phyloP scores from a whole-genome alignment of 2,329 filamentous ascomycete species.

The Monilinia fructicola region DNA sequence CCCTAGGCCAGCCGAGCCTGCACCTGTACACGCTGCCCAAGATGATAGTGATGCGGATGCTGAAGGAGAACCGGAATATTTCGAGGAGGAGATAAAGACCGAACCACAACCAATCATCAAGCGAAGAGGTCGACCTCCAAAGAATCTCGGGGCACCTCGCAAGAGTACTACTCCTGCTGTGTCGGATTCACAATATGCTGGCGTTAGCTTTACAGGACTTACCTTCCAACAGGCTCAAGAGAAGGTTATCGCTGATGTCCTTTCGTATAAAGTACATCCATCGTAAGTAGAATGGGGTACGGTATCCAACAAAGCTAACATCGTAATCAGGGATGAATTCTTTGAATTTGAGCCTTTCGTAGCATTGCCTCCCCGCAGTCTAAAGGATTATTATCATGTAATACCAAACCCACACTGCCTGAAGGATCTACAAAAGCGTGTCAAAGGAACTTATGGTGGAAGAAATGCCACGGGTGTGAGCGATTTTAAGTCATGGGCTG shows the following conservation, averaged over 20 bases:
- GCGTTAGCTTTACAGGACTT: slow-evolving; percentile 66
- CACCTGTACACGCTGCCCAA: slow-evolving; percentile 50
- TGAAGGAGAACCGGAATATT: slow-evolving; percentile 40
- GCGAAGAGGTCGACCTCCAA: slow-evolving; percentile 34
- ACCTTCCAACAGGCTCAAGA: slow-evolving; percentile 84
- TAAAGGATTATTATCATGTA: slow-evolving; percentile 84
- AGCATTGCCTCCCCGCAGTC: slow-evolving; percentile 68
- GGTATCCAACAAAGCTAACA: not conserved
- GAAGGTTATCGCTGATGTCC: slow-evolving; percentile 74
- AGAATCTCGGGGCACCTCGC: slow-evolving; percentile 39
- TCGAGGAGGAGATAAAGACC: slow-evolving; percentile 38
- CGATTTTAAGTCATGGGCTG: slow-evolving; percentile 78
- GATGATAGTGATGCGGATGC: slow-evolving; percentile 40
- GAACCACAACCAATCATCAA: slow-evolving; percentile 27
- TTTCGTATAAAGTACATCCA: slow-evolving; percentile 64
- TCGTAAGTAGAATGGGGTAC: slow-evolving; percentile 50
- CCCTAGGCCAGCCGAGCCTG: not conserved
- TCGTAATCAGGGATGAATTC: slow-evolving; percentile 59
- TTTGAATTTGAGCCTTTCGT: slow-evolving; percentile 72
- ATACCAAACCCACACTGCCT: slow-evolving; percentile 81
- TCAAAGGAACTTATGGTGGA: slow-evolving; percentile 71
- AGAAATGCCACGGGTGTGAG: slow-evolving; percentile 58
- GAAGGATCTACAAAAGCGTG: slow-evolving; percentile 72
- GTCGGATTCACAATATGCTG: slow-evolving; percentile 55
- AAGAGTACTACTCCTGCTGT: slow-evolving; percentile 45